Percentiles rank a stretch among this genome's conserved stretches.
Conservation (phyloP, 495 filamentous ascomycete species). For the Chaetomium cochliodes region DNA sequence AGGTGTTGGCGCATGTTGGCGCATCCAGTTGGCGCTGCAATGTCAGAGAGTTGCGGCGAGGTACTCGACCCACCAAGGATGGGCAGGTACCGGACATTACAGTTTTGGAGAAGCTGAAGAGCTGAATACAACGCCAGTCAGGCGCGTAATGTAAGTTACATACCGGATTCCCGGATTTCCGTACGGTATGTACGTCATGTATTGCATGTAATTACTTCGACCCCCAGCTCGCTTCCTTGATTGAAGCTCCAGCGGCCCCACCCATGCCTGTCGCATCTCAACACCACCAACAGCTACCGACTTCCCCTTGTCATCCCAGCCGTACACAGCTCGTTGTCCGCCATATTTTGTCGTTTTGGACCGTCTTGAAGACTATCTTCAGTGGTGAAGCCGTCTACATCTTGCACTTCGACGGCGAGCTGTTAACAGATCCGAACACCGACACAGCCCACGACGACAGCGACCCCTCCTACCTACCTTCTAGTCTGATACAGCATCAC, state of each 20-base stretch:
- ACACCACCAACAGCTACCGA: background rate
- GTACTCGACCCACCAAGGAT: background rate
- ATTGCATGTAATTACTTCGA: background rate
- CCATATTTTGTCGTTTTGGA: background rate
- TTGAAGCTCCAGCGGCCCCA: background rate
- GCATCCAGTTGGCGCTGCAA: constrained; percentile 3
- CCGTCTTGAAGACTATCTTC: background rate
- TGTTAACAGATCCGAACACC: background rate
- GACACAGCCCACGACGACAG: background rate
- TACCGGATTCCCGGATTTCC: background rate
- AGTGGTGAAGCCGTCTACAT: background rate
- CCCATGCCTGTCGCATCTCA: background rate
- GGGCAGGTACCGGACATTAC: background rate
- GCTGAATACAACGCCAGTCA: background rate
- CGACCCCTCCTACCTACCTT: background rate
- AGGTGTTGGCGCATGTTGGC: background rate
- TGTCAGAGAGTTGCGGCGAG: constrained; percentile 6
- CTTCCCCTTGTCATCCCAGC: background rate
- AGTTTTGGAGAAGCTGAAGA: too few relatives aligned
- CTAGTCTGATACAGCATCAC: background rate
- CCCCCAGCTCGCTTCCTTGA: background rate
- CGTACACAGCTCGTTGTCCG: background rate
- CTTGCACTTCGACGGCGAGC: background rate
- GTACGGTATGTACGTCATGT: background rate
- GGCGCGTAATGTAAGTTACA: background rate